Evolutionary conservation across 257 asterid genomes (phyloP).

Genomic region (Hygrophila difformis): DNA sequence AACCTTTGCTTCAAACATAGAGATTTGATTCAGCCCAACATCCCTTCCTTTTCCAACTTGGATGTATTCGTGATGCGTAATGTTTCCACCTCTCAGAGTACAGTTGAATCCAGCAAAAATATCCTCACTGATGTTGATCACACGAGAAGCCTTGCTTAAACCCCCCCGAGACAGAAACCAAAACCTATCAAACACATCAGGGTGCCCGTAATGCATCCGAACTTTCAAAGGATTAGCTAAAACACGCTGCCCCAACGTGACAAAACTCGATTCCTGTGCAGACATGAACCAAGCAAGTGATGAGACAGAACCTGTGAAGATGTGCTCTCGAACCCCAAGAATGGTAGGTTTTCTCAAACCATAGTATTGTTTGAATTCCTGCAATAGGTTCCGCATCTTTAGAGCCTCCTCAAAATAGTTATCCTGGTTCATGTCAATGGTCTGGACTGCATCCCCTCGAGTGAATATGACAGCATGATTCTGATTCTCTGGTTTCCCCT

Average conservation of each 20-base stretch:
- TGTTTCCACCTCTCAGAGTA: slow-evolving; percentile 93
- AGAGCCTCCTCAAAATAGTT: slow-evolving; percentile 98
- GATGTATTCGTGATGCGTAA: slow-evolving; percentile 94
- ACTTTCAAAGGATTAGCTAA: slow-evolving; percentile 94
- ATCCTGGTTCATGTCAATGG: slow-evolving; percentile 99
- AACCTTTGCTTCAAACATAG: slow-evolving; percentile 98
- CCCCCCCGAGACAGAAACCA: slow-evolving; percentile 99
- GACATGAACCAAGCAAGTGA: slow-evolving; percentile 99
- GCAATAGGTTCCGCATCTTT: slow-evolving; percentile 90
- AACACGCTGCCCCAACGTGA: slow-evolving; percentile 98
- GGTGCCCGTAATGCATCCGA: slow-evolving; percentile 99
- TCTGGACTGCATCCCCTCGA: slow-evolving; percentile 97
- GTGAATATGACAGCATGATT: slow-evolving; percentile 94
- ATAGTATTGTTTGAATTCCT: slow-evolving; percentile 70
- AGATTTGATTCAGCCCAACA: slow-evolving; percentile 89
- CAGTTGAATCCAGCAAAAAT: slow-evolving; percentile 99
- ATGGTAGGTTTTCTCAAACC: slow-evolving; percentile 95
- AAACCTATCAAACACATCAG: slow-evolving; percentile 96
- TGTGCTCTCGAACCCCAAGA: slow-evolving; percentile 92
- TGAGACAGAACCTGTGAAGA: slow-evolving; percentile 94
- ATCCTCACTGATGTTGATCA: slow-evolving; percentile 95
- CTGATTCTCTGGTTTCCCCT: slow-evolving; percentile 99
- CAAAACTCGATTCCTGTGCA: slow-evolving; percentile 95
- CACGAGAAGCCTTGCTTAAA: slow-evolving; percentile 95
- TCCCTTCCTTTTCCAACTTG: slow-evolving; percentile 99